A percentile compares a stretch with the other conserved stretches of the same genome.
Conservation (phyloP, 179 eudicot genomes). For the Sideroxylon spinosum region DNA sequence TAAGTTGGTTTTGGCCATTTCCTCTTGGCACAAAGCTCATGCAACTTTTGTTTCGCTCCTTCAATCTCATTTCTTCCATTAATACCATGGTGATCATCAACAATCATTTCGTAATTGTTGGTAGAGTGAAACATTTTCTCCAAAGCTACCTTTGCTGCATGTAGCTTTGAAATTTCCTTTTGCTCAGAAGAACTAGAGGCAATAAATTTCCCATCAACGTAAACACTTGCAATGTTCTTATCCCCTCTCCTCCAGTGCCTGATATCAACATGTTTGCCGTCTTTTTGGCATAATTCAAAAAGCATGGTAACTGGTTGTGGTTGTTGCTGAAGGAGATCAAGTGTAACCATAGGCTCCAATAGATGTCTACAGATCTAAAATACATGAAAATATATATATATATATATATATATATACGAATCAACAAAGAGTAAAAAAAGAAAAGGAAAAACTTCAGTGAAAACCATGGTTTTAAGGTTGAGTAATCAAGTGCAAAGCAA, state of each 20-base stretch:
- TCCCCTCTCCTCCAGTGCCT: conserved; percentile 36
- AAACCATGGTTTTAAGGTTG: not conserved
- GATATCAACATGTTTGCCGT: conserved; percentile 52
- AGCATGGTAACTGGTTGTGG: conserved; percentile 77
- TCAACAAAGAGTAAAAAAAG: not conserved
- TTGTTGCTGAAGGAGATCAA: conserved; percentile 54
- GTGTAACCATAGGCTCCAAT: conserved; percentile 68
- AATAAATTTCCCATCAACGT: conserved; percentile 47
- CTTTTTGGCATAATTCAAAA: conserved; percentile 68
- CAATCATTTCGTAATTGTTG: not conserved
- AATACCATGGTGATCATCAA: conserved; percentile 16
- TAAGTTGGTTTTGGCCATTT: conserved; percentile 74
- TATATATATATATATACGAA: no score
- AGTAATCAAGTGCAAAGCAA: not conserved
- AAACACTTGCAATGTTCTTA: conserved; percentile 49
- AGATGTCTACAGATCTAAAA: conserved; percentile 47
- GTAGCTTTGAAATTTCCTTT: conserved; percentile 63
- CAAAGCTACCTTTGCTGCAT: conserved; percentile 70
- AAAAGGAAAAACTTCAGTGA: not conserved
- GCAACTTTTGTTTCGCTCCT: conserved; percentile 64
- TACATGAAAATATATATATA: no score
- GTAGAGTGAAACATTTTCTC: conserved; percentile 25
- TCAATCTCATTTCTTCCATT: conserved; percentile 48
- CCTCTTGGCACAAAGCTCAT: conserved; percentile 61
- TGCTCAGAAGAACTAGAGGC: conserved; percentile 55